A percentile compares a stretch with the other conserved stretches of the same genome.
These are phyloP conservation scores for Discostella stelligera DNA, from an alignment of 352 stramenopile species.

Conservation along the genomic window DNA sequence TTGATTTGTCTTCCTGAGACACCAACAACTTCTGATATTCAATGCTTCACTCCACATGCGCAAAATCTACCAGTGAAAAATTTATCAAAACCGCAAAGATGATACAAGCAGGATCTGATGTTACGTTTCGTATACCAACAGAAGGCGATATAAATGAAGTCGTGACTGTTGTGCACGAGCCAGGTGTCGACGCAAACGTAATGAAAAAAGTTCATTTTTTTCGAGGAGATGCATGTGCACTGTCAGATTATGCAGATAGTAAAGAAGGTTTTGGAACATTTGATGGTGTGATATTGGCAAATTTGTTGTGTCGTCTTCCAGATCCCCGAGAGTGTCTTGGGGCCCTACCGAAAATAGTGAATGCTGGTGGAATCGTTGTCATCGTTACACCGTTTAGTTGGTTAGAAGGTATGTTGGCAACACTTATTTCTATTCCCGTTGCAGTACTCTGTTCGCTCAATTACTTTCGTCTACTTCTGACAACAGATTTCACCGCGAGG, in stretches of 20 bases:
- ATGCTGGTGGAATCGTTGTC: slow-evolving; percentile 89
- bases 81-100: slow-evolving; percentile 87
- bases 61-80: slow-evolving; percentile 63
- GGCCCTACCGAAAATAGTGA: slow-evolving; percentile 86
- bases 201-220: slow-evolving; percentile 87
- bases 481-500: slow-evolving; percentile 87
- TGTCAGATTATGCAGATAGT: slow-evolving; percentile 71
- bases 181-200: slow-evolving; percentile 78
- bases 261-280: slow-evolving; percentile 85
- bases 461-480: slow-evolving; percentile 5
- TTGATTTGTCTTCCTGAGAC: not conserved
- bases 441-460: not conserved
- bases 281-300: slow-evolving; percentile 92
- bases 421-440: not conserved
- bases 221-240: slow-evolving; percentile 90
- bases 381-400: slow-evolving; percentile 96
- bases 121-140: slow-evolving; percentile 87
- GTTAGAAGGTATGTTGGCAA: slow-evolving; percentile 85
- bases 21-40: not conserved
- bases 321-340: slow-evolving; percentile 86
- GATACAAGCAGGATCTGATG: slow-evolving; percentile 85
- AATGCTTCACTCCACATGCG: no score
- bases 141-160: slow-evolving; percentile 86
- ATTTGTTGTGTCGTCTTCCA: slow-evolving; percentile 93
- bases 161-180: slow-evolving; percentile 66